Conservation (phyloP, 805 yeast genomes). For the Geotrichum ghanense region DNA sequence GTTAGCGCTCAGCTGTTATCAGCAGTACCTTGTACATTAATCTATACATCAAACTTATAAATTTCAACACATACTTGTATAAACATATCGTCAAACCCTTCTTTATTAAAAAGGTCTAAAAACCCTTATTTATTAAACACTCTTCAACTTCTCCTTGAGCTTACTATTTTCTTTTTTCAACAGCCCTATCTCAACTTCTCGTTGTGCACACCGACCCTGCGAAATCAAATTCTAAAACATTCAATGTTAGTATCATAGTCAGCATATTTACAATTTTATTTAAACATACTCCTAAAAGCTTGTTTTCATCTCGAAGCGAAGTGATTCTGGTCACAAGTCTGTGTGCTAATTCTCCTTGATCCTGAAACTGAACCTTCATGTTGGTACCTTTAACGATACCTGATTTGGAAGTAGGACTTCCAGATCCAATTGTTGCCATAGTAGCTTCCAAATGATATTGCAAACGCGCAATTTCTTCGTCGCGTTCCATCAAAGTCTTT, state of each 20-base stretch:
- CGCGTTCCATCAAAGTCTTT: conserved; percentile 34
- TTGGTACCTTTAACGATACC: conserved; percentile 5
- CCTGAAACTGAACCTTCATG: conserved; percentile 29
- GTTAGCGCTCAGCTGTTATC: too few species aligned
- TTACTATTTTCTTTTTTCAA: conserved; percentile 40
- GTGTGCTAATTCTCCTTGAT: conserved; percentile 65
- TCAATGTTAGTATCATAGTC: conserved; percentile 4
- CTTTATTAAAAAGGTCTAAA: too few species aligned
- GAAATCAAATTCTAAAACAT: conserved; percentile 54
- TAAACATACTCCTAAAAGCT: conserved; percentile 33
- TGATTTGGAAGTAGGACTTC: conserved; percentile 7
- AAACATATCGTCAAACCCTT: too few species aligned
- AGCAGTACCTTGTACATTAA: too few species aligned
- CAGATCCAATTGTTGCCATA: conserved; percentile 37
- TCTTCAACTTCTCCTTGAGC: conserved; percentile 20
- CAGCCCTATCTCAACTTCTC: conserved; percentile 55
- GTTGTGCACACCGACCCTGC: conserved; percentile 64
- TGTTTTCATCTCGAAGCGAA: conserved; percentile 55
- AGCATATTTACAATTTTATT: background rate
- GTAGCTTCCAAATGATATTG: conserved; percentile 53
- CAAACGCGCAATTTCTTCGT: conserved; percentile 46
- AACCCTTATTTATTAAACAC: too few species aligned
- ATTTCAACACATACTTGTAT: too few species aligned
- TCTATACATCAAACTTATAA: too few species aligned
- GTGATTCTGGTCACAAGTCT: conserved; percentile 53